Percentiles rank a stretch among this genome's conserved stretches.
phyloP scores from a whole-genome alignment of 805 yeast genomes.

The Candida succiphila region DNA sequence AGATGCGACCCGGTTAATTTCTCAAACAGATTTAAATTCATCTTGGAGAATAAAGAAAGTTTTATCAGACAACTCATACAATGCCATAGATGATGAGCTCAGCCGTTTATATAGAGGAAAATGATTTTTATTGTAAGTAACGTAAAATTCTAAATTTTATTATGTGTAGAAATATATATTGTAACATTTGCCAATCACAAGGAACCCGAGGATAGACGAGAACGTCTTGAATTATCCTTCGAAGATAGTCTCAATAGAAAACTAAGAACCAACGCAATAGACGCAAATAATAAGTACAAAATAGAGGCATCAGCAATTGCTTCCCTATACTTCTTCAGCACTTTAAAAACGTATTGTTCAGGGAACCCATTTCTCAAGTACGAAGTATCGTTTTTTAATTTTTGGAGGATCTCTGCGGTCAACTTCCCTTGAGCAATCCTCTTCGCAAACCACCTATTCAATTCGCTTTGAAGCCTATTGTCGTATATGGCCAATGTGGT shows the following conservation, averaged over 20 bases:
- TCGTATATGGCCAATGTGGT: constrained; percentile 28
- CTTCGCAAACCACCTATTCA: constrained; percentile 21
- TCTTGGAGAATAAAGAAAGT: too few relatives aligned
- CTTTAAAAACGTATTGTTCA: constrained; percentile 12
- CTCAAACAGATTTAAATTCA: too few relatives aligned
- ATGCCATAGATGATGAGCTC: too few relatives aligned
- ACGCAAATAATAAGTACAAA: constrained; percentile 15
- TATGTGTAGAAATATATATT: too few relatives aligned
- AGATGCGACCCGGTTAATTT: too few relatives aligned
- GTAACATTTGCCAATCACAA: too few relatives aligned
- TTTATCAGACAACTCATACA: too few relatives aligned
- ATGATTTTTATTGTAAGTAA: too few relatives aligned
- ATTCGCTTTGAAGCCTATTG: constrained; percentile 17
- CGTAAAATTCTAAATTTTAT: too few relatives aligned
- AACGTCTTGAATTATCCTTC: too few relatives aligned
- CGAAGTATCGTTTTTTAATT: constrained; percentile 13
- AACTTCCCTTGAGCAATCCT: constrained; percentile 10
- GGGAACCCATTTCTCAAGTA: constrained; percentile 22
- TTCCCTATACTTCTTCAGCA: constrained; percentile 19
- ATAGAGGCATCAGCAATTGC: constrained; percentile 17
- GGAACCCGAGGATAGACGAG: too few relatives aligned
- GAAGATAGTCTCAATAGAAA: constrained; percentile 12
- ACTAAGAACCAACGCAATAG: constrained; percentile 13
- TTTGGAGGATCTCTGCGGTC: constrained; percentile 12
- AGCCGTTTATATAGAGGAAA: too few relatives aligned